These are phyloP conservation scores for Spiraea crenata DNA, from an alignment of 331 rosid genomes.

Conservation along the genomic window DNA sequence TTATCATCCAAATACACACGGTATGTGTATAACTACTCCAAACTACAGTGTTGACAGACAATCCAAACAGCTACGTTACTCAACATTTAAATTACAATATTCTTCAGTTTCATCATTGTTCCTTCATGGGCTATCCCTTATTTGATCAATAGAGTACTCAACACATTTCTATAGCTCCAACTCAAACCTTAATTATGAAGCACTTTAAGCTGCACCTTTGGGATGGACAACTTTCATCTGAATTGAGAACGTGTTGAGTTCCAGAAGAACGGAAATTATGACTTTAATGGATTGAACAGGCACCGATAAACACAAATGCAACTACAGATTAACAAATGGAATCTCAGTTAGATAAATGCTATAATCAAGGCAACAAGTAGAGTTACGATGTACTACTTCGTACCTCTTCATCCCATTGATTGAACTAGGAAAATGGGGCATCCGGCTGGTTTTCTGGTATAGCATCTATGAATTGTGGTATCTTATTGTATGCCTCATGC, in stretches of 20 bases:
- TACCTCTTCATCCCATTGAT: constrained; percentile 10
- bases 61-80: not conserved
- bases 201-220: not conserved
- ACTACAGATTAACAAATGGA: not conserved
- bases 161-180: not conserved
- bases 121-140: not conserved
- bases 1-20: not conserved
- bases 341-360: not conserved
- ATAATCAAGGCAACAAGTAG: not conserved
- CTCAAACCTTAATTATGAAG: not conserved
- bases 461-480: constrained; percentile 62
- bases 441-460: constrained; percentile 75
- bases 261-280: not conserved
- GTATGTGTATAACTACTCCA: not conserved
- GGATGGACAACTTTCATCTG: constrained; percentile 6
- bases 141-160: not conserved
- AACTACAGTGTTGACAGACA: not conserved
- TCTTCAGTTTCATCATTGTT: constrained; percentile 12
- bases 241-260: not conserved
- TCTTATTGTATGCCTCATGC: constrained; percentile 51
- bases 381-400: not conserved
- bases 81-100: not conserved
- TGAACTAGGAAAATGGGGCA: constrained; percentile 26
- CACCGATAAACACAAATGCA: not conserved
- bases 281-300: not conserved